Percentiles rank a stretch among this genome's conserved stretches.
Evolutionary conservation across 495 filamentous ascomycete genomes (phyloP).

Genomic region (Trichoderma erinaceum): DNA sequence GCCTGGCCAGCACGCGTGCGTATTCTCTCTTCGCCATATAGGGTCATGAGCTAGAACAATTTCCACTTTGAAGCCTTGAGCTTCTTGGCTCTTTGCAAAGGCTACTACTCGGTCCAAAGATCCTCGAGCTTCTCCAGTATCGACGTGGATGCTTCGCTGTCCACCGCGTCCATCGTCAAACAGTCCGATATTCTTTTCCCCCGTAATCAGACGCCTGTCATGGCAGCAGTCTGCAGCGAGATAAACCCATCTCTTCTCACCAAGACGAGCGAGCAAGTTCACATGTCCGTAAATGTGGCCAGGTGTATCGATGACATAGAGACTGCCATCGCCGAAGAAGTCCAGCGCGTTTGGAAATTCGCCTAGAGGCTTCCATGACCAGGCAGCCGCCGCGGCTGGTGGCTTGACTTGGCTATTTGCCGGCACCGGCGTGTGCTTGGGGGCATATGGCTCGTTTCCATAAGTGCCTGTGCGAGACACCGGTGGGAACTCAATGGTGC

Average conservation of each 20-base stretch:
- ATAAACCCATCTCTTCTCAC: constrained; percentile 30
- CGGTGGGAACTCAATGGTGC: constrained; percentile 28
- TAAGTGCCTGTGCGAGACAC: constrained; percentile 10
- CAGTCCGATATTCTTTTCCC: constrained; percentile 36
- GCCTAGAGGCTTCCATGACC: constrained; percentile 21
- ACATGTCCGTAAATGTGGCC: constrained; percentile 45
- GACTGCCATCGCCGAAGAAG: constrained; percentile 1
- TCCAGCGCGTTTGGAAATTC: constrained; percentile 24
- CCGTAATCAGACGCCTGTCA: constrained; percentile 36
- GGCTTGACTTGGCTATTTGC: constrained; percentile 13
- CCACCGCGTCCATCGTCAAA: constrained; percentile 34
- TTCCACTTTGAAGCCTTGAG: constrained; percentile 28
- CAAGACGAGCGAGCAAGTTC: constrained; percentile 36
- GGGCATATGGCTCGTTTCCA: constrained; percentile 13
- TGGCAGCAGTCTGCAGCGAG: constrained; percentile 46
- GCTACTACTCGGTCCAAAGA: constrained; percentile 30
- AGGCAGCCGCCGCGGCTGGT: background rate
- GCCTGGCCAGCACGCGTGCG: constrained; percentile 32
- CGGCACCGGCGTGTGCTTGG: constrained; percentile 19
- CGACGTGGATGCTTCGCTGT: constrained; percentile 37
- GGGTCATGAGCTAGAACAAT: constrained; percentile 43
- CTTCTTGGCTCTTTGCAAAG: constrained; percentile 17
- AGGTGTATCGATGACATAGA: constrained; percentile 36
- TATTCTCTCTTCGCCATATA: constrained; percentile 33
- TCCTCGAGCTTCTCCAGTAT: constrained; percentile 28